Base-by-base conservation (phyloP, 2,329 filamentous ascomycete genomes). In the Fusarium brevicatenulatum region DNA sequence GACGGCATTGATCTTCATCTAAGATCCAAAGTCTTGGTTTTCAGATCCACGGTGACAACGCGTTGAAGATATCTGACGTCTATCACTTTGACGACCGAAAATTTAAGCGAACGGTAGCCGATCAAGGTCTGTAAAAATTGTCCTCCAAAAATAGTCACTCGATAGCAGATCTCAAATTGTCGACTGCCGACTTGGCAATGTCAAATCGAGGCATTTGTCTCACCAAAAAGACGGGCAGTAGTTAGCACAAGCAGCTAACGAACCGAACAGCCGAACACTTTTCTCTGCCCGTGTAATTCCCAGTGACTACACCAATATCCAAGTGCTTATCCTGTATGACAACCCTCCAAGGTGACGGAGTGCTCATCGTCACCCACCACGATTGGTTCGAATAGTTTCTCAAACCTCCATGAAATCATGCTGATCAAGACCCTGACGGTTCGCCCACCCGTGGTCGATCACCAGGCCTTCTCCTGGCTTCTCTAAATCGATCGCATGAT, bases 401-500 rank as follows among this genome's bases (percentile, higher is more conserved):
- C 50, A 52, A 36, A 40, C 23, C 23, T 39, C 62, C 42, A 59
- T 60, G 42, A 61, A 61, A 66, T 71, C 67, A 71, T 63, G 54
- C 46, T 64, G 55, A 66, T 61, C 57, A 61, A 58, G 36, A 40
- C 64, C 49, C 37, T 54, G 47, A 44, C 43, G 34, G 40, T 42
- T 46, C 34, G 25, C 66, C 37, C 30, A 39, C 12, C 36, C 15
- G 16, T 23, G 60, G 61, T 55, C 30, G 46, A 50, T 65, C 55
- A 60, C 61, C 65, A 28, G 54, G 28, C 54, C 50, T n/a, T 37
- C 15, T 47, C 28, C 42, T 55, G 47, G 39, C 23, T 68, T 39
- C 42, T 55, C 52, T 25, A 60, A 40, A 56, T 71, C 53, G 30
- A 32, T 40, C 54, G 40, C 58, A 68, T 73, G 62, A 61, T 73